Base-by-base conservation (phyloP, 805 yeast genomes). In the Hagleromyces aurorensis region DNA sequence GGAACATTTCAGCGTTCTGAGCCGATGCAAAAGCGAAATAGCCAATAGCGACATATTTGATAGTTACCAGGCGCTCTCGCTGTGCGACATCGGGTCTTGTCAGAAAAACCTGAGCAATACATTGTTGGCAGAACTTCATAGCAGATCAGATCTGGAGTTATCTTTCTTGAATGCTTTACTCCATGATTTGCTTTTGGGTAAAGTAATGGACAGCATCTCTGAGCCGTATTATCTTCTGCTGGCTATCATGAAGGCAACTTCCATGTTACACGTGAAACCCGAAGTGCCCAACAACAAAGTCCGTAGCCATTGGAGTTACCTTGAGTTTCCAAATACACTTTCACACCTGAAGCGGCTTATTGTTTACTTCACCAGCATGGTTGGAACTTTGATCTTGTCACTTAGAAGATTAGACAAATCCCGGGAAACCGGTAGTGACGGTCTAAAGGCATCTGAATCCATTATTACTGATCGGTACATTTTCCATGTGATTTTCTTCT, bases 191-290 rank as follows among this genome's bases (percentile, higher is more conserved):
- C 7, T 55, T 5, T 29, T 52, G 10, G 53, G 50, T 3, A 38
- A 41, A 13, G 21, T 55, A 4, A 17, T 48, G 16, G 48, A 49
- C 17, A 48, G 44, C 21, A 23, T 44, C 3, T 29, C 34, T 1
- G 57, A 54, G 14, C 59, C 60, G 6, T 48, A 45, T 22, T 43
- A 41, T 32, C 12, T 50, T 3, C 22, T 55, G 6, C 33, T 40
- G 6, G 44, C 40, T 2, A 24, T 51, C 7, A 34, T 22, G 3
- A 46, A 40, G 25, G 7, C 36, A 10, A n/a, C n/a, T n/a, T n/a
- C n/a, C n/a, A n/a, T n/a, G 10, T 19, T 19, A 19, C 21, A 8
- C 8, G 10, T 10, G 10, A 8, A 8, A 10, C 8, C 21, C 8
- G 10, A 19, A 10, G 21, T 19, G 8, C 21, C 10, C 10, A 8